Base-by-base conservation (phyloP, 1,139 yeast genomes). In the Yamadazyma diddensiae region DNA sequence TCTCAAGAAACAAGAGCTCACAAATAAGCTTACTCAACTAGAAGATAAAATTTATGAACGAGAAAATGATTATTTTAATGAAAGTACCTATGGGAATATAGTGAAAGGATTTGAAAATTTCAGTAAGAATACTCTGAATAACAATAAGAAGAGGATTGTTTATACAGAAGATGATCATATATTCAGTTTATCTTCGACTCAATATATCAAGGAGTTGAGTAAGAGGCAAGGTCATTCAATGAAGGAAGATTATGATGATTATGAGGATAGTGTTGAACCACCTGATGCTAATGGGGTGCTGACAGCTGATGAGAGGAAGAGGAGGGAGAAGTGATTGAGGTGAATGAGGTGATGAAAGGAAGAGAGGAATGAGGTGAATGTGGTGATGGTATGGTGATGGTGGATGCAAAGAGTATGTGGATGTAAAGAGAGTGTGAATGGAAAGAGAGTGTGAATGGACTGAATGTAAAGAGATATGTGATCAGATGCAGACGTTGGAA, bases 41-140 rank as follows among this genome's bases (percentile, higher is more conserved):
- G 97, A 90, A 49, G 95, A 87, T 41, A 74, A 77, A 36, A 82
- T 92, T n/a, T 88, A 79, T 59, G 82, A 79, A 36, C 77, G 77
- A 42, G 97, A 92, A 55, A 79, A 84, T 5, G 77, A 77, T 19
- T 90, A 92, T 53, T 75, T 92, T 35, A 77, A 81, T 33, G 90
- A 83, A 37, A 57, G 69, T 45, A 61, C 70, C 7, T 76, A 78
- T 36, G 96, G 95, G 0, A 87, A 87, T 53, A 82, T 92, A 21
- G 84, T 88, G 21, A 82, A 82, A 45, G 97, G 97, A 1, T 90
- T 88, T 52, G 97, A 90, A 37, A 82, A 79, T 47, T 84, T 85
- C 53, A 69, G 81, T 33, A 85, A 84, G 51, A 35, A 24, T 15
- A 43, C 62, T 8, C 49, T 62, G 10, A 46, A 51, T 29, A 62